phyloP scores from a whole-genome alignment of 192 early-diverging fungal species.

The Coemansia sp. region DNA sequence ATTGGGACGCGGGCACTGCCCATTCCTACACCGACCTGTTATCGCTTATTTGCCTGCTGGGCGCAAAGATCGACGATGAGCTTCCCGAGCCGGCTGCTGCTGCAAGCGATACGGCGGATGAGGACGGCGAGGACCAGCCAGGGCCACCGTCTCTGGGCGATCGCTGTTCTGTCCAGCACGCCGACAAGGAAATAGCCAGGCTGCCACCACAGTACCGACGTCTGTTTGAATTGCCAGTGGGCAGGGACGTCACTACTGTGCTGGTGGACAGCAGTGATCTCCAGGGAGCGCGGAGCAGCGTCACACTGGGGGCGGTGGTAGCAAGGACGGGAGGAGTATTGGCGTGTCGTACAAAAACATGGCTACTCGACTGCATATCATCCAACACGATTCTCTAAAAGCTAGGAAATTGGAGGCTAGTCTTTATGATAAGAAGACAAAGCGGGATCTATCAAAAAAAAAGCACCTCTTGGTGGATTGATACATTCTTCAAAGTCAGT shows the following conservation, averaged over 20 bases:
- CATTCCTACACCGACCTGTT: constrained; percentile 13
- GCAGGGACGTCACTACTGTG: not conserved
- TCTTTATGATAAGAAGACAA: not conserved
- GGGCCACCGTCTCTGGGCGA: too few relatives aligned
- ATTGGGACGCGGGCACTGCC: constrained; percentile 2
- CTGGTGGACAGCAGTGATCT: constrained; percentile 21
- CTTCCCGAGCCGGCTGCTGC: not conserved
- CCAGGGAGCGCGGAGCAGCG: not conserved
- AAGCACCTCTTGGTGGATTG: too few relatives aligned
- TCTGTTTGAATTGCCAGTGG: constrained; percentile 18
- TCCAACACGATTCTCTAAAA: constrained; percentile 10
- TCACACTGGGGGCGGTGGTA: constrained; percentile 6
- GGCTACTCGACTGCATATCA: constrained; percentile 46
- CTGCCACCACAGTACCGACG: constrained; percentile 16
- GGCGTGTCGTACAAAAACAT: constrained; percentile 32
- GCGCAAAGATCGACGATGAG: constrained; percentile 11
- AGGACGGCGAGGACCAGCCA: not conserved
- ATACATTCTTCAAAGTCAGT: too few relatives aligned
- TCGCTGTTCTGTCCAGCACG: too few relatives aligned
- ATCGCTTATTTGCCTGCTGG: constrained; percentile 8
- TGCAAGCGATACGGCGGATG: not conserved
- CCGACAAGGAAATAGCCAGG: constrained; percentile 1
- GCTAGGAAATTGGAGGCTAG: not conserved
- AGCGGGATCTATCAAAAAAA: not conserved
- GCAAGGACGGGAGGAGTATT: not conserved